Base-by-base conservation (phyloP, 495 filamentous ascomycete species). In the Hypoxylon fuscum region DNA sequence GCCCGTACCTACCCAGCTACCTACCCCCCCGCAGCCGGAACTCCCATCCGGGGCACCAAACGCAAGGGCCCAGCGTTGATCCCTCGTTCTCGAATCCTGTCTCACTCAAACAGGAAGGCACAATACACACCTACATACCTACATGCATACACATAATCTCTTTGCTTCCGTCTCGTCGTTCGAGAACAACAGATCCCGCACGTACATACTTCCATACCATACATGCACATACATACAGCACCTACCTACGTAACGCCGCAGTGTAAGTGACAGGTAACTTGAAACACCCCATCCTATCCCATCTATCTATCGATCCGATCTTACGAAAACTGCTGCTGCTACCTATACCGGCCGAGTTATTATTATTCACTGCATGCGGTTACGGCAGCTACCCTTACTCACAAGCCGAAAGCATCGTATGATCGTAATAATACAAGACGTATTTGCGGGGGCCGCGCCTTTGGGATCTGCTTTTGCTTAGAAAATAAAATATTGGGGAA, bases 11-110 rank as follows among this genome's bases (percentile, higher is more conserved):
- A n/a, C n/a, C n/a, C n/a, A n/a, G n/a, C n/a, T n/a, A n/a, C n/a
- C n/a, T n/a, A n/a, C n/a, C n/a, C 48, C 47, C 53, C 60, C 60
- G 60, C 53, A 58, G 60, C 60, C 60, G 60, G 60, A 43, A 64
- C 37, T 27, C 6, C 53, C 59, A 64, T 58, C 60, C 54, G 56
- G 46, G 38, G 18, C 7, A 58, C n/a, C n/a, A n/a, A n/a, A n/a
- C 43, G 60, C 54, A 64, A 58, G 60, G 60, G 60, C 23, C 1
- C 17, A 40, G 38, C 11, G 34, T 14, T 40, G 37, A 40, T 40
- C 32, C 52, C 27, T 55, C 37, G 54, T 64, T 64, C 48, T 53
- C 53, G 60, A 64, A 54, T 23, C 43, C 49, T 50, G 60, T 63
- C 60, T 57, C 52, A 50, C 46, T 41, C 54, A 58, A 64, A 58